Conservation (phyloP, 1,284 basidiomycete species). For the Leccinum griseonigrum region DNA sequence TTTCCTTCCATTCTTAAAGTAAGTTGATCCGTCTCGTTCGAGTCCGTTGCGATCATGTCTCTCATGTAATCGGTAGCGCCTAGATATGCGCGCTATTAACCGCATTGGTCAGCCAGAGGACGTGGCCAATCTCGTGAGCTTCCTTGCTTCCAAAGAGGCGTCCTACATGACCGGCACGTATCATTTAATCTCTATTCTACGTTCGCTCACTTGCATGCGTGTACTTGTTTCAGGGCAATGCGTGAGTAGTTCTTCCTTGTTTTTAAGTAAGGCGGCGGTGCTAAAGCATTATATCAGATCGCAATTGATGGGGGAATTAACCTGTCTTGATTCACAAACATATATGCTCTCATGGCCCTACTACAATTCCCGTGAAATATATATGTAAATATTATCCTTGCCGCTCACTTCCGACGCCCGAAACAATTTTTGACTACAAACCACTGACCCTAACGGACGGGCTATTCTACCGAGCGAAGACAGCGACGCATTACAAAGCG, state of each 20-base stretch:
- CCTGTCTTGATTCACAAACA: constrained; percentile 10
- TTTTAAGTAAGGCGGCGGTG: neutral
- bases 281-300: constrained; percentile 7
- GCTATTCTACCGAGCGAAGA: neutral
- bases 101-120: constrained; percentile 16
- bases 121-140: constrained; percentile 21
- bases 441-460: neutral
- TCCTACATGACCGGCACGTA: constrained; percentile 18
- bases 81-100: neutral
- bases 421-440: neutral
- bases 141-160: constrained; percentile 20
- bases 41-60: neutral
- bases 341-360: neutral
- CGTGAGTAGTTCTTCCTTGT: constrained; percentile 3
- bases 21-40: neutral
- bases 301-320: constrained; percentile 13
- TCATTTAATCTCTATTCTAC: neutral
- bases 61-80: neutral
- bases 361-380: neutral
- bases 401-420: neutral
- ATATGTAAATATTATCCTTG: neutral
- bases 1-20: neutral
- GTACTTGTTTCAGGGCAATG: constrained; percentile 12
- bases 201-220: neutral
- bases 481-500: neutral